Base-by-base conservation (phyloP, 768 basidiomycete species). In the Lactifluus rugatus region DNA sequence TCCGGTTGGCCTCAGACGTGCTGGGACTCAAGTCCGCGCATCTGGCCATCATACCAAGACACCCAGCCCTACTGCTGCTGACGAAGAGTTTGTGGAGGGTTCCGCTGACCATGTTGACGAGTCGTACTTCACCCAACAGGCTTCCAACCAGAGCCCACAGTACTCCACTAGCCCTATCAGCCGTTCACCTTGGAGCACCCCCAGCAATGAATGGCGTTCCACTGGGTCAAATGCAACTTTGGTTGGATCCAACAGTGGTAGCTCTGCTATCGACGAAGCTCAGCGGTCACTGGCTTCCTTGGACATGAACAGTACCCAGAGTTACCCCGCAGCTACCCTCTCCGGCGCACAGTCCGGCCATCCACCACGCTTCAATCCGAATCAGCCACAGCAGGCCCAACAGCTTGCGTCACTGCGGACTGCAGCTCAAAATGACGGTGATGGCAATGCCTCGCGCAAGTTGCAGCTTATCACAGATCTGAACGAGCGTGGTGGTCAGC, bases 221-320 rank as follows among this genome's bases (percentile, higher is more conserved):
- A 70, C 74, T 5, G 68, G 72, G 44, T 74, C 68, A 45, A 67
- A 71, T 5, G 61, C 70, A 31, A 67, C 63, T 45, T 52, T 62
- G 45, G 65, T 62, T 28, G 65, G 56, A 34, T 63, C 63, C 46
- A 70, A 62, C 58, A 64, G 60, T 6, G 57, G 68, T 52, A 74
- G 65, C 60, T 62, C 70, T 11, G 73, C 74, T 47, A 79, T 90
- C 57, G 89, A 91, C 62, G 89, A 92, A 54, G 83, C 91, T 16
- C 80, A 85, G 63, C 81, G 83, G 42, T 89, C 86, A 17, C 73
- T 91, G 25, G 83, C 85, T 16, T 72, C 79, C 34, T 74, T 92
- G 54, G 88, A 90, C 64, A 72, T 91, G 31, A 67, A 71, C 61
- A 69, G 68, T 49, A 70, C 67, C 48, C 61, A 62, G 66, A 67